Base-by-base conservation (phyloP, 164 flowering plant species). In the Berberis vulgaris region DNA sequence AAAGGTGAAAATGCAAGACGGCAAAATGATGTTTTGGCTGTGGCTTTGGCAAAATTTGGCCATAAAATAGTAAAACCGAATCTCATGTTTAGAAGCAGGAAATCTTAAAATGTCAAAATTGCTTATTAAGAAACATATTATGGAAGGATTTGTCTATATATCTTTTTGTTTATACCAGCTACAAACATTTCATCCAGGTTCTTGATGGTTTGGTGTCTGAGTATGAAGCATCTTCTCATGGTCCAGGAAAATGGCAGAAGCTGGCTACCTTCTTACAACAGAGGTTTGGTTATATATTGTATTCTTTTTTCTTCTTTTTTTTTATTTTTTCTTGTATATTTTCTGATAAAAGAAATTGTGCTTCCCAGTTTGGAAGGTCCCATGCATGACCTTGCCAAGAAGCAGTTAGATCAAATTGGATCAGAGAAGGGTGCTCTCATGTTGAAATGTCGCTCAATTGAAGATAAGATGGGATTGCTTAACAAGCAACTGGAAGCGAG, bases 241-340 rank as follows among this genome's bases (percentile, higher is more conserved):
- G 99, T 76, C 96, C 99, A 53, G 91, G 83, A 60, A 95, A 91
- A 71, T 91, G 98, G 98, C 84, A 74, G 64, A 95, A 84, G 75
- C 54, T 88, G 72, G 72, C 85, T 54, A 54, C 61, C 53, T 95
- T 91, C 74, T 78, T 92, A 43, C 90, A 81, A 62, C 92, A 85
- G 71, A 89, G 98, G 99, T 95, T 68, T 65, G 26, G 26, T 26
- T 26, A 26, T 73, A 39, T 64, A 39, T 38, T 49, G 5, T 40
- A 45, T 54, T 45, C 43, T 54, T 45, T 11, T 46, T 47, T 62
- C 56, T 41, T n/a, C 55, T 41, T n/a, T 44, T 39, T 63, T 26
- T 41, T 0, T 42, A 11, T 10, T 40, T 57, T 41, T 56, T 26
- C 11, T 2, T 56, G 2, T 57, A 5, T 4, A 41, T 7, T 45